Evolutionary conservation across 805 yeast genomes (phyloP).

Genomic region (Sugiyamaella mastotermitis): DNA sequence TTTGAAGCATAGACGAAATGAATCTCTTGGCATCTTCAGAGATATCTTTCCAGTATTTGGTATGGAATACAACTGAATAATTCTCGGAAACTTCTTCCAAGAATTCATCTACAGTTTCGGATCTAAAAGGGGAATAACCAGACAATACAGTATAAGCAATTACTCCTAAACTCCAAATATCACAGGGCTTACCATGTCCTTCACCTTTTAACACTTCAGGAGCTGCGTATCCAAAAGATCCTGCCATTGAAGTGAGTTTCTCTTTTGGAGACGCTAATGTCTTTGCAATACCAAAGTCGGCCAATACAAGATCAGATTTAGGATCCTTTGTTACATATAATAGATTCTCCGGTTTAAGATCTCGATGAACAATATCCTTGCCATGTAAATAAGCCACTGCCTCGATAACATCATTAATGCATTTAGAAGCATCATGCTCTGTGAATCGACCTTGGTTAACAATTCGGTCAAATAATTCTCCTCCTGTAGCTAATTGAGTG

Average conservation of each 20-base stretch:
- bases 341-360: constrained; percentile 89
- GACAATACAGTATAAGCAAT: constrained; percentile 84
- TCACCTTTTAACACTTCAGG: constrained; percentile 79
- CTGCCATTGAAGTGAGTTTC: constrained; percentile 67
- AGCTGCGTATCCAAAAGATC: constrained; percentile 94
- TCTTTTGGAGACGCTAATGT: constrained; percentile 55
- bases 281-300: constrained; percentile 96
- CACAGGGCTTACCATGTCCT: constrained; percentile 95
- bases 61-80: constrained; percentile 76
- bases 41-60: constrained; percentile 78
- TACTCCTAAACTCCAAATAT: constrained; percentile 93
- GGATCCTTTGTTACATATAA: constrained; percentile 59
- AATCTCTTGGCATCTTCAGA: constrained; percentile 76
- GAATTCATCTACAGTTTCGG: constrained; percentile 78
- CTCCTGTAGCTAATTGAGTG: constrained; percentile 93
- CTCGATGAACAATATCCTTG: constrained; percentile 82
- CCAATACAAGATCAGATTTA: constrained; percentile 72
- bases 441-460: constrained; percentile 76
- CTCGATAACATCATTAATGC: constrained; percentile 64
- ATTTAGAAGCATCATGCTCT: constrained; percentile 77
- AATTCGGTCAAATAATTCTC: constrained; percentile 88
- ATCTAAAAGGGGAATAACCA: constrained; percentile 87
- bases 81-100: constrained; percentile 70
- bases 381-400: constrained; percentile 78
- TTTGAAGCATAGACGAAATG: constrained; percentile 62